phyloP scores from a whole-genome alignment of 805 yeast species.

The Teunomyces kruisii region DNA sequence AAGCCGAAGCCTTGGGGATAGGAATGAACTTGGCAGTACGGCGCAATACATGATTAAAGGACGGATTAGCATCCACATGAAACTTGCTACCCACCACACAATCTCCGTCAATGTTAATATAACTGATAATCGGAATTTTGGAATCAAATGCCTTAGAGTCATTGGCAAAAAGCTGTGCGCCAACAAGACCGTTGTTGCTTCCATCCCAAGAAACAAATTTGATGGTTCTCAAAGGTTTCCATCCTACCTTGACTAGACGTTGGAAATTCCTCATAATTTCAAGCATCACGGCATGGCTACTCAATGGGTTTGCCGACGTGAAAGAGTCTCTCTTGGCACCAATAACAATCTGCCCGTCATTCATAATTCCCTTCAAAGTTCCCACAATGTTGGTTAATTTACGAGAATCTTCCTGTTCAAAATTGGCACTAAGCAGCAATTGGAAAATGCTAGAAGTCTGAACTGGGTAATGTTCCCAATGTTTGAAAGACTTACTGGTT shows the following conservation, averaged over 20 bases:
- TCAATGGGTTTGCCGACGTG: conserved; percentile 35
- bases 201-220: conserved; percentile 45
- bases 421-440: conserved; percentile 15
- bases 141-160: conserved; percentile 19
- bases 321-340: conserved; percentile 42
- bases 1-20: conserved; percentile 25
- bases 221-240: conserved; percentile 43
- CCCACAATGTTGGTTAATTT: conserved; percentile 33
- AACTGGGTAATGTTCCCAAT: conserved; percentile 38
- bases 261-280: conserved; percentile 39
- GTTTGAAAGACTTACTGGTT: conserved; percentile 9
- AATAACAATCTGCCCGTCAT: conserved; percentile 40
- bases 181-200: conserved; percentile 31
- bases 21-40: conserved; percentile 31
- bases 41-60: conserved; percentile 31
- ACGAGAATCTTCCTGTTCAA: conserved; percentile 11
- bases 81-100: conserved; percentile 38
- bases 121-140: conserved; percentile 29
- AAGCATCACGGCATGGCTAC: conserved; percentile 39
- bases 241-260: conserved; percentile 31
- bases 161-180: conserved; percentile 23
- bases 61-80: conserved; percentile 33
- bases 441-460: conserved; percentile 20
- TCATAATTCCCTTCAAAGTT: conserved; percentile 33
- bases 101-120: conserved; percentile 40